These are phyloP conservation scores for Sarocladium strictum DNA, from an alignment of 2,329 filamentous ascomycete species.

Conservation along the genomic window DNA sequence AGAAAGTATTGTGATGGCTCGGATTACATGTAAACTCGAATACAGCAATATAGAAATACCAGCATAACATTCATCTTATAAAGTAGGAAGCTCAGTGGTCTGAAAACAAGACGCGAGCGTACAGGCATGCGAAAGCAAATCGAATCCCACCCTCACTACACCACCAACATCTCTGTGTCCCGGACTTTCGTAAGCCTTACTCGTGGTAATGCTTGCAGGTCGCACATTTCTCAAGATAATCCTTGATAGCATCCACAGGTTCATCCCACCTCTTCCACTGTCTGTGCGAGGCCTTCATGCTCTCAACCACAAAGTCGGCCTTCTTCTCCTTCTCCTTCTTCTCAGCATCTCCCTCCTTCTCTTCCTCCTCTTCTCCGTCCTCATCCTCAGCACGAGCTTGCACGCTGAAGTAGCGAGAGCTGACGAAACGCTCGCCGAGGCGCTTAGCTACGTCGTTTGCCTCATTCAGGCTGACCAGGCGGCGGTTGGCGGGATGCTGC, in stretches of 20 bases:
- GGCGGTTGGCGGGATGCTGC: conserved; percentile 30
- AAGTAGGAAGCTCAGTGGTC: too few relatives aligned
- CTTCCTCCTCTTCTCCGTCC: conserved; percentile 19
- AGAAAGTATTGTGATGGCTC: too few relatives aligned
- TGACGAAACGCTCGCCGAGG: conserved; percentile 42
- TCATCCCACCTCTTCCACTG: neutral
- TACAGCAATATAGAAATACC: neutral
- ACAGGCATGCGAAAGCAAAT: too few relatives aligned
- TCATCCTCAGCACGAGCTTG: conserved; percentile 21
- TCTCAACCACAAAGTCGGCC: conserved; percentile 24
- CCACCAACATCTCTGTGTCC: neutral
- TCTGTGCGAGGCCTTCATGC: conserved; percentile 13
- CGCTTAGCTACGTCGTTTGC: conserved; percentile 54
- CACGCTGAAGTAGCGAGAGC: conserved; percentile 30
- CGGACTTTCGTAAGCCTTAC: neutral
- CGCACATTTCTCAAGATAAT: conserved; percentile 10
- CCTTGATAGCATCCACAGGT: conserved; percentile 16
- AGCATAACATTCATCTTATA: neutral
- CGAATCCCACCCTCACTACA: neutral
- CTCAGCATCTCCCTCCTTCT: conserved; percentile 17
- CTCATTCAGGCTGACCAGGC: conserved; percentile 48
- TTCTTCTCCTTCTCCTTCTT: conserved; percentile 17
- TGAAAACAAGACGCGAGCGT: too few relatives aligned
- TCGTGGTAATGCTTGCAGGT: conserved; percentile 15
- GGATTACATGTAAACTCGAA: neutral